Conservation (phyloP, 768 basidiomycete genomes). For the Ramaria sp. region DNA sequence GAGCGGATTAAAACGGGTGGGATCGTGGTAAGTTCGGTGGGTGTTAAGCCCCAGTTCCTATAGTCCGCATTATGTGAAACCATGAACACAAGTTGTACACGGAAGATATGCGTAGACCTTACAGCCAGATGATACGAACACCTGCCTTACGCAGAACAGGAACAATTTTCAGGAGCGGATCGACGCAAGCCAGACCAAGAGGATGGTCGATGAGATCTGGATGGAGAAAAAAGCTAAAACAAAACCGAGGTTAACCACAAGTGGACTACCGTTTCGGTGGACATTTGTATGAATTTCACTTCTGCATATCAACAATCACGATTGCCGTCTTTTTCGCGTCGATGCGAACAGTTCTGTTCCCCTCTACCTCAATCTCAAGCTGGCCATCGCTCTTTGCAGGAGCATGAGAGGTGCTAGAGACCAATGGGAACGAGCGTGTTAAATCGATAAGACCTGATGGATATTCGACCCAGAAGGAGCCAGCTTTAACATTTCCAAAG, state of each 20-base stretch:
- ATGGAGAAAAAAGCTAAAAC: conserved; percentile 51
- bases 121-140: conserved; percentile 58
- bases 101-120: conserved; percentile 2
- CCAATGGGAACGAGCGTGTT: conserved; percentile 35
- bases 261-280: too few species aligned
- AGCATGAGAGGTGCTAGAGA: conserved; percentile 13
- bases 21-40: conserved; percentile 48
- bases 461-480: conserved; percentile 60
- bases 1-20: conserved; percentile 49
- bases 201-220: conserved; percentile 45
- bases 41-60: conserved; percentile 66
- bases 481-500: conserved; percentile 35
- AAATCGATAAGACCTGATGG: conserved; percentile 53
- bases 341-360: conserved; percentile 39
- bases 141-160: conserved; percentile 37
- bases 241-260: too few species aligned
- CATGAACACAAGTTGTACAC: not conserved
- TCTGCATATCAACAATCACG: conserved; percentile 68
- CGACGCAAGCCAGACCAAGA: conserved; percentile 45
- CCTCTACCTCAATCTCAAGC: conserved; percentile 43
- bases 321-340: conserved; percentile 39
- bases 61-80: not conserved
- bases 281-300: conserved; percentile 26
- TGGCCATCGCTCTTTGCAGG: conserved; percentile 25
- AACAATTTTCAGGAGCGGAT: conserved; percentile 38